Base-by-base conservation (phyloP, 2,329 filamentous ascomycete genomes). In the Leptosphaerulina australis region DNA sequence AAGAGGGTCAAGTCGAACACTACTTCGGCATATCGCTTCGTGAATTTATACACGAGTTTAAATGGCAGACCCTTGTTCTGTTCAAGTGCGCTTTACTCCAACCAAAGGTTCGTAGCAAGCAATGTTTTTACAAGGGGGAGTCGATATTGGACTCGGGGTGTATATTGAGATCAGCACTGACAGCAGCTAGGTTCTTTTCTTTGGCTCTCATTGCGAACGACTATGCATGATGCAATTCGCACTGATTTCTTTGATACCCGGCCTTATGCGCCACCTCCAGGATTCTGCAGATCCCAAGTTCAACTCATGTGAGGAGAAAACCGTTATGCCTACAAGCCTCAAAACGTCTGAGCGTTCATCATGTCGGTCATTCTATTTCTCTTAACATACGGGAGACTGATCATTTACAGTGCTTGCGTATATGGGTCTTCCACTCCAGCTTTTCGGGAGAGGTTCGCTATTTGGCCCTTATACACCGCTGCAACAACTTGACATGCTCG, bases 151-250 rank as follows among this genome's bases (percentile, higher is more conserved):
- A 25, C 17, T 20, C 18, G 14, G 24, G 4, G 11, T 11, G n/a
- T n/a, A n/a, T 4, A 22, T 9, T 10, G 7, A 20, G 5, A 10
- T 30, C 17, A 40, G 3, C 25, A 34, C 61, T 70, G 28, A 69
- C 54, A 12, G 20, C 11, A 0, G 21, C 0, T 62, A 96, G 92
- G 97, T 97, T 88, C 86, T 99, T 44, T 97, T 99, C 77, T 99
- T 97, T 66, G 92, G 94, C 55, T 91, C 93, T n/a, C 86, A 91
- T 63, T 97, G 94, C 74, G 94, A 99, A 74, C 84, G 89, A 58
- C 78, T 99, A 61, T 99, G 94, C 82, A 96, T 97, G 89, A 92
- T 96, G 76, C 94, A 99, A 73, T 99, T 97, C 77, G 94, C 93
- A 33, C 83, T 99, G 35, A 88, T 99, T 62, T 97, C 93, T 44